Evolutionary conservation across 1,284 basidiomycete species (phyloP).

Genomic region (Leccinum angustisporum): DNA sequence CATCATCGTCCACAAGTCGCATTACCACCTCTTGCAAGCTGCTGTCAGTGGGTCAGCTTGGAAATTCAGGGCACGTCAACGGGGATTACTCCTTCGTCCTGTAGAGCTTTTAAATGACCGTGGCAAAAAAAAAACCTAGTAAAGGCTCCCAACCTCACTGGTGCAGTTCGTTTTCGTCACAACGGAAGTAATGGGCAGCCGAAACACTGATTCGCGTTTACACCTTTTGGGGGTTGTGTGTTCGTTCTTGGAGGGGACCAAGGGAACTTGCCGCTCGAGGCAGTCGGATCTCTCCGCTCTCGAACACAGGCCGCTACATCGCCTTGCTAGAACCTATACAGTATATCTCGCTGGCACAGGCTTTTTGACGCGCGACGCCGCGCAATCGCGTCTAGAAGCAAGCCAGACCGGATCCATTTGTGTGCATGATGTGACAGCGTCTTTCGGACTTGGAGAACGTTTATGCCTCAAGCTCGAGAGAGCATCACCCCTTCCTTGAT

Average conservation of each 20-base stretch:
- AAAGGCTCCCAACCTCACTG: conserved; percentile 4
- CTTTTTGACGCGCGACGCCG: conserved; percentile 1
- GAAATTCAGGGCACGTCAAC: conserved; percentile 32
- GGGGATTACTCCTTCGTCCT: conserved; percentile 32
- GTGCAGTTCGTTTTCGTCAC: neutral
- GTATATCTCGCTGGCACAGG: conserved; percentile 3
- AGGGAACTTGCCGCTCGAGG: conserved; percentile 1
- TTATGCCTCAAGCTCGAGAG: conserved; percentile 26
- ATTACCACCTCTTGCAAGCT: conserved; percentile 13
- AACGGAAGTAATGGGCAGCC: neutral
- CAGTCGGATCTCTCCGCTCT: conserved; percentile 6
- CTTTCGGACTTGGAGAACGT: conserved; percentile 28
- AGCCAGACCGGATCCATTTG: conserved; percentile 1
- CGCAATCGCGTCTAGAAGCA: conserved; percentile 11
- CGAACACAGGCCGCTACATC: conserved; percentile 1
- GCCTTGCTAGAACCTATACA: conserved; percentile 3
- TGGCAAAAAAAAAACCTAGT: conserved; percentile 14
- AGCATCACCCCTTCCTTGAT: conserved; percentile 9
- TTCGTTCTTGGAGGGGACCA: neutral
- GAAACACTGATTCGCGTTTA: conserved; percentile 2
- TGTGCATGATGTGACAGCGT: conserved; percentile 20
- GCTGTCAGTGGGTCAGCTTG: conserved; percentile 14
- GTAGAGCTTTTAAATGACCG: conserved; percentile 17
- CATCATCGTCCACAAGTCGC: conserved; percentile 15
- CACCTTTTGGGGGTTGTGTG: conserved; percentile 8